phyloP scores from a whole-genome alignment of 73 alveolate species.

The Symbiodinium pilosum region DNA sequence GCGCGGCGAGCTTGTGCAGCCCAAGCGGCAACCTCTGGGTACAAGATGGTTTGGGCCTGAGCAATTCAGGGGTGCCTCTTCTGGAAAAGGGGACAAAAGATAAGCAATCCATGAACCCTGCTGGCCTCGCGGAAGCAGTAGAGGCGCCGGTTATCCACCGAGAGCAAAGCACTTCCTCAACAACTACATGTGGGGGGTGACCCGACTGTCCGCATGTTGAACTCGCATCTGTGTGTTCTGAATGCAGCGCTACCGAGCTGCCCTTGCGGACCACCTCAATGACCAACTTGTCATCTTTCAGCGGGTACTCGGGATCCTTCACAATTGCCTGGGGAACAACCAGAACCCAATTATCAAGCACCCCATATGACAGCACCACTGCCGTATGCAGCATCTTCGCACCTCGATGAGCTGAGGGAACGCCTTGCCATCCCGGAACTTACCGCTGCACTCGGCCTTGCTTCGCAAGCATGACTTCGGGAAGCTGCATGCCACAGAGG shows the following conservation, averaged over 20 bases:
- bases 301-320: constrained; percentile 55
- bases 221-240: neutral
- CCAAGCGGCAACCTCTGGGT: neutral
- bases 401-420: constrained; percentile 26
- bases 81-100: too few species aligned
- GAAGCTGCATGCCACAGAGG: too few species aligned
- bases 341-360: too few species aligned
- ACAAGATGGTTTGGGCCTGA: neutral
- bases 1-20: neutral
- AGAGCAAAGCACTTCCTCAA: constrained; percentile 21
- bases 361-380: neutral
- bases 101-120: neutral
- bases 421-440: constrained; percentile 7
- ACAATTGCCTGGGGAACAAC: neutral
- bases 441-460: constrained; percentile 42
- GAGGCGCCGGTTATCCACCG: constrained; percentile 87
- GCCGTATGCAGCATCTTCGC: neutral
- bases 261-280: constrained; percentile 76
- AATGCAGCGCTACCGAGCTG: neutral
- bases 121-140: constrained; percentile 42
- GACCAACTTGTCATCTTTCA: constrained; percentile 51
- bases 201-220: neutral
- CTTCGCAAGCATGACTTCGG: too few species aligned
- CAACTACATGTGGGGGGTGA: neutral
- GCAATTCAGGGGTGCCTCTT: neutral